These are phyloP conservation scores for Mariannaea elegans DNA, from an alignment of 2,329 filamentous ascomycete genomes.

Conservation along the genomic window DNA sequence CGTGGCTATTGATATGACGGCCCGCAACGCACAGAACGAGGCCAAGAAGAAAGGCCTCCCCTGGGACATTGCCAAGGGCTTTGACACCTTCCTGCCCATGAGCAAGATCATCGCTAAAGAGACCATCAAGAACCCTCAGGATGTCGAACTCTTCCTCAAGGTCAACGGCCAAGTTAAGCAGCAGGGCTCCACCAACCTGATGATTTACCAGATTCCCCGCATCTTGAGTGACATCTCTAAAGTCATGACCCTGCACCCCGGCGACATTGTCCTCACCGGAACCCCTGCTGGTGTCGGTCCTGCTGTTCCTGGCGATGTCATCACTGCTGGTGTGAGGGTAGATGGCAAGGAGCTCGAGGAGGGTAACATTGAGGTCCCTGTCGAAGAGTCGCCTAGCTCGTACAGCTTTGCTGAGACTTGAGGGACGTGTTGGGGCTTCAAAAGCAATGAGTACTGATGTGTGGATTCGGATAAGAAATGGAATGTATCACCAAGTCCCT, in stretches of 20 bases:
- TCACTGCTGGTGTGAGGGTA: constrained; percentile 84
- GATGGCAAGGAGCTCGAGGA: constrained; percentile 85
- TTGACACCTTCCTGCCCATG: constrained; percentile 95
- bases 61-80: constrained; percentile 96
- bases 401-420: constrained; percentile 82
- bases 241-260: constrained; percentile 92
- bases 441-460: neutral
- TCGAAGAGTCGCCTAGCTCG: constrained; percentile 79
- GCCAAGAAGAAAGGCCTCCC: constrained; percentile 95
- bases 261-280: constrained; percentile 94
- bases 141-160: constrained; percentile 84
- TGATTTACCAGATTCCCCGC: constrained; percentile 91
- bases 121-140: constrained; percentile 85
- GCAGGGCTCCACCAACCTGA: constrained; percentile 88
- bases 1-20: constrained; percentile 96
- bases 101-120: constrained; percentile 82
- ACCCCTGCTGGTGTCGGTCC: constrained; percentile 95
- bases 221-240: constrained; percentile 90
- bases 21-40: constrained; percentile 92
- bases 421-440: constrained; percentile 15
- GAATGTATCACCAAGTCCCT: neutral
- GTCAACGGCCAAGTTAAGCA: constrained; percentile 85
- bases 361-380: constrained; percentile 82
- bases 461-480: neutral
- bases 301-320: constrained; percentile 85